phyloP scores from a whole-genome alignment of 1,139 yeast species.

The Groenewaldozyma auringiensis region DNA sequence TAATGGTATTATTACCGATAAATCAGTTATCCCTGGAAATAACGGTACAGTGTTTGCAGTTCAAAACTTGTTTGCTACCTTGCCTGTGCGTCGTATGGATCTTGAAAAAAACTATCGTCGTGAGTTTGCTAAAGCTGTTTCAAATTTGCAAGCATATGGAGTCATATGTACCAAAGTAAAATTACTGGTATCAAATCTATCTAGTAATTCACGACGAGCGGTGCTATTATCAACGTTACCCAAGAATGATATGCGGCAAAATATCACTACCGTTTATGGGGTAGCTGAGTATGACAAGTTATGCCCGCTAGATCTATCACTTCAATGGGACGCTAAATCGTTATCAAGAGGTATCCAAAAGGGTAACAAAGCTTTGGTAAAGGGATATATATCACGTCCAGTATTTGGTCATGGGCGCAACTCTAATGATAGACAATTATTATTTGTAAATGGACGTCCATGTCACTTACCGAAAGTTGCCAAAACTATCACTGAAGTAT shows the following conservation, averaged over 20 bases:
- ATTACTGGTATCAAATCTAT: conserved; percentile 14
- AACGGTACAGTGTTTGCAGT: conserved; percentile 51
- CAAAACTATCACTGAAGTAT: conserved; percentile 64
- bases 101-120: conserved; percentile 58
- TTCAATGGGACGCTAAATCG: conserved; percentile 12
- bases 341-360: conserved; percentile 6
- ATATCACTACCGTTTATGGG: conserved; percentile 64
- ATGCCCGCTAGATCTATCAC: conserved; percentile 35
- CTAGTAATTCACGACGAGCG: conserved; percentile 14
- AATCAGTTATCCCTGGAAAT: conserved; percentile 31
- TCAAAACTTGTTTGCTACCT: conserved; percentile 43
- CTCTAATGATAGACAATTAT: conserved; percentile 63
- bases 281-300: conserved; percentile 54
- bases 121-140: conserved; percentile 63
- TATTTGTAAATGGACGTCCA: conserved; percentile 73
- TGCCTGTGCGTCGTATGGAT: conserved; percentile 66
- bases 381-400: conserved; percentile 65
- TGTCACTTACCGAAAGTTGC: conserved; percentile 48
- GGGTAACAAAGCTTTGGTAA: conserved; percentile 5
- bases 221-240: conserved; percentile 39
- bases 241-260: conserved; percentile 40
- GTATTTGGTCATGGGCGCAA: conserved; percentile 73
- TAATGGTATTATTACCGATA: conserved; percentile 42
- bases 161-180: conserved; percentile 38
- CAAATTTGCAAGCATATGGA: conserved; percentile 60